Base-by-base conservation (phyloP, 441 rosid species). In the Populus trichocarpa region DNA sequence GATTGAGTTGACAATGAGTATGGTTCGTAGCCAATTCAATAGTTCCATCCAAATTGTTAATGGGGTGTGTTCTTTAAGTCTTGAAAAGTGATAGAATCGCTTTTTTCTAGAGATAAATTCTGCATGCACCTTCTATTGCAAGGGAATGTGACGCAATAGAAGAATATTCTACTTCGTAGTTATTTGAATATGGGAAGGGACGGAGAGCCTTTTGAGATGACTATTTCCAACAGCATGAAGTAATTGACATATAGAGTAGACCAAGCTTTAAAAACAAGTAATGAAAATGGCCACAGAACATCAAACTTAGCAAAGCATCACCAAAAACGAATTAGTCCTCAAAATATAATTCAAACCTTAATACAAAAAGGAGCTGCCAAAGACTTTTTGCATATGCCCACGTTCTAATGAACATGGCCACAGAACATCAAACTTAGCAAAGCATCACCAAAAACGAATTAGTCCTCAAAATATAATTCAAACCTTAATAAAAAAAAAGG, bases 151-250 rank as follows among this genome's bases (percentile, higher is more conserved):
- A 63, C 74, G 14, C 33, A 76, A 9, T 68, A 8, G 35, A 46
- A 42, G 32, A 67, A 67, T 26, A 67, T n/a, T 20, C 30, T 46
- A 26, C 22, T 12, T 65, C 2, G 16, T 7, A 38, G 30, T 7
- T 46, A 75, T 57, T 7, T 2, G 32, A 64, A 36, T 28, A n/a
- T 3, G 64, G 1, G 65, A 14, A 73, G 20, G 38, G 11, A 9
- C 3, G n/a, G 67, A 68, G 32, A 50, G 28, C 78, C 65, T 32
- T 70, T 57, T 10, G 28, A 22, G 67, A 76, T 42, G 81, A 75
- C 70, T 26, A 80, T 67, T 72, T 78, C 83, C 64, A 82, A 75
- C n/a, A 67, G 18, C 70, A 73, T 69, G 72, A 63, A 70, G 74
- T 68, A 75, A 66, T 33, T 22, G 22, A 10, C 7, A 7, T n/a